Evolutionary conservation across 75 land plant genomes (phyloP), one percentile per base, ranked within the genome.

Genomic region (Adiantum capillusveneris): DNA sequence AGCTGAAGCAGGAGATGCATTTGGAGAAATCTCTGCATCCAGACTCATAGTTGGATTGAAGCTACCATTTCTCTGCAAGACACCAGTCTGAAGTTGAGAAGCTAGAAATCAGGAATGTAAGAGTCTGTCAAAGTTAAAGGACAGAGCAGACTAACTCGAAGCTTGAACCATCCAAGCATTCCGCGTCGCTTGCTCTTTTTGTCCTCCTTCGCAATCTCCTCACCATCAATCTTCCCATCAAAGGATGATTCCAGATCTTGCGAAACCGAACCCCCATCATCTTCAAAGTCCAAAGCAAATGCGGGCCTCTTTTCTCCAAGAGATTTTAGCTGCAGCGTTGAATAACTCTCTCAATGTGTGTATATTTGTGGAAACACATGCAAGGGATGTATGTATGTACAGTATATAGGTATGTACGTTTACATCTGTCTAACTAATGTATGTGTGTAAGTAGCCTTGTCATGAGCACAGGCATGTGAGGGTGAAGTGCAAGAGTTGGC

Each of bases 151-250:
- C 41, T 34, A 34, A 81, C 81, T 67, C 65, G 61, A 11, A 78
- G 31, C 67, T 87, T 87, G 71, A 87, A 76, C 92, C 92, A 87
- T 59, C 84, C 78, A 42, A 87, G 82, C 92, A 84, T 87, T 45
- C 92, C 85, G 27, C 80, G 82, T 60, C 58, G 81, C 31, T 68
- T 76, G 36, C 59, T 72, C 56, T 60, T 82, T 69, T 71, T 87
- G 31, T 76, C 79, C 48, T 84, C 79, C 59, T 73, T 84, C 31
- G 63, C 53, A 39, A 63, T 28, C 22, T 84, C 88, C 48, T 84
- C 88, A 57, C 71, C 31, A 43, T 81, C 74, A 59, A 36, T 51
- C 63, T 63, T 81, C 29, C 72, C 87, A 52, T 76, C 79, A n/a
- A 44, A 39, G 20, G 75, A 70, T 48, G 62, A 20, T 58, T 78